Conservation (phyloP, 2,329 filamentous ascomycete genomes). For the Waltergamsia citrina region DNA sequence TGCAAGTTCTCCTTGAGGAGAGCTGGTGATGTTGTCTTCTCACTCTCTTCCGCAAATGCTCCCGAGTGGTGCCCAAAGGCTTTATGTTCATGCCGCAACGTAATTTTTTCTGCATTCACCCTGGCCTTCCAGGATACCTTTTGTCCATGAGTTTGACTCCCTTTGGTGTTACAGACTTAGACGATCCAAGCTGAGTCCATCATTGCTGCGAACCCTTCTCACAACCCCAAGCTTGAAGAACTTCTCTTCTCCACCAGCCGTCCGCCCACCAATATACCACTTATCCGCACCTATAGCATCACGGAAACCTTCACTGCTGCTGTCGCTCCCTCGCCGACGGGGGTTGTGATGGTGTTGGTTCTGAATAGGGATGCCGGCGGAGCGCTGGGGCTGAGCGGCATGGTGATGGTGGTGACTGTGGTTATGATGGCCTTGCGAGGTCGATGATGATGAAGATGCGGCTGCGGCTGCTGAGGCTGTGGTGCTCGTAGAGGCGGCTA, state of each 20-base stretch:
- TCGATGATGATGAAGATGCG: conserved; percentile 9
- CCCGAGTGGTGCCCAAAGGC: no score
- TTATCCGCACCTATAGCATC: conserved; percentile 65
- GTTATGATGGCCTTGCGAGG: conserved; percentile 9
- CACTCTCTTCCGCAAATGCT: no score
- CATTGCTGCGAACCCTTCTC: conserved; percentile 61
- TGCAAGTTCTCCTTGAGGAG: no score
- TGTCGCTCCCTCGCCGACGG: conserved; percentile 61
- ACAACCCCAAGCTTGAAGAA: conserved; percentile 77
- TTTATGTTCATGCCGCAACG: no score
- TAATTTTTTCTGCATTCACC: no score
- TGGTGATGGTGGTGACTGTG: conserved; percentile 8
- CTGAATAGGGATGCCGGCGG: conserved; percentile 28
- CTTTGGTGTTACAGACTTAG: conserved; percentile 53
- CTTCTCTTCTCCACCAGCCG: conserved; percentile 66
- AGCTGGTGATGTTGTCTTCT: no score
- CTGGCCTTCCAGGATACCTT: background rate
- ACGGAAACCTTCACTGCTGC: conserved; percentile 65
- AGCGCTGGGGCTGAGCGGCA: conserved; percentile 6
- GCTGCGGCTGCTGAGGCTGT: conserved; percentile 10
- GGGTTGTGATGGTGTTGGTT: conserved; percentile 10
- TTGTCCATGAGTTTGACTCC: no score
- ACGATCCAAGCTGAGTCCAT: conserved; percentile 65
- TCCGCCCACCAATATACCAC: conserved; percentile 74
- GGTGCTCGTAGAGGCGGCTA: conserved; percentile 8